A percentile compares a stretch with the other conserved stretches of the same genome.
phyloP scores from a whole-genome alignment of 2,329 filamentous ascomycete species.

The Catunica adiposa region DNA sequence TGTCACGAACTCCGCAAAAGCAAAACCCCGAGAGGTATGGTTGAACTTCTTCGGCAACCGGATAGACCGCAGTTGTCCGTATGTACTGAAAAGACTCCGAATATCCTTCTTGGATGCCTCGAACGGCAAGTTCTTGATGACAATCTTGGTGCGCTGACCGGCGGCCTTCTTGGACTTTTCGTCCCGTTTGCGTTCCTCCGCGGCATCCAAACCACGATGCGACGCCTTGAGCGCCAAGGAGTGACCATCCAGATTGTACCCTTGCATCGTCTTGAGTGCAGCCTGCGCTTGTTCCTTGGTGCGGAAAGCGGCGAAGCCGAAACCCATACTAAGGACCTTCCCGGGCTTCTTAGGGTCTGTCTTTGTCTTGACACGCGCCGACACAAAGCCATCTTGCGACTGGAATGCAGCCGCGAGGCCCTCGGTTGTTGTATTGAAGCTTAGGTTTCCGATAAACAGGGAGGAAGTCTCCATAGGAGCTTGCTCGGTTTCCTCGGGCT shows the following conservation, averaged over 20 bases:
- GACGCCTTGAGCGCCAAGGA: slow-evolving; percentile 72
- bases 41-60: slow-evolving; percentile 93
- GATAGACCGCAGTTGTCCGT: slow-evolving; percentile 82
- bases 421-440: slow-evolving; percentile 71
- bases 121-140: slow-evolving; percentile 97
- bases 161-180: slow-evolving; percentile 70
- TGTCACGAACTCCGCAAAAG: slow-evolving; percentile 90
- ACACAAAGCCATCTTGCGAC: slow-evolving; percentile 72
- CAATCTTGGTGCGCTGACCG: slow-evolving; percentile 69
- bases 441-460: slow-evolving; percentile 84
- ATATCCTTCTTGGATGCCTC: slow-evolving; percentile 89
- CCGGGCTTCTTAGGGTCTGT: slow-evolving; percentile 79
- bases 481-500: slow-evolving; percentile 34
- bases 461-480: slow-evolving; percentile 47
- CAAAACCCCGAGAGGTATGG: slow-evolving; percentile 75
- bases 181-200: slow-evolving; percentile 67
- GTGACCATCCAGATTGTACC: slow-evolving; percentile 72
- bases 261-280: slow-evolving; percentile 74
- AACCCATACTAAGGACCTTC: slow-evolving; percentile 87
- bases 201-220: slow-evolving; percentile 73
- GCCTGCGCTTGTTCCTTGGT: slow-evolving; percentile 62
- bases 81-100: slow-evolving; percentile 66
- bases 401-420: slow-evolving; percentile 62
- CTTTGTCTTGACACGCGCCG: slow-evolving; percentile 83
- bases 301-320: slow-evolving; percentile 83